Conservation (phyloP, 257 asterid species). For the Perilla frutescens region DNA sequence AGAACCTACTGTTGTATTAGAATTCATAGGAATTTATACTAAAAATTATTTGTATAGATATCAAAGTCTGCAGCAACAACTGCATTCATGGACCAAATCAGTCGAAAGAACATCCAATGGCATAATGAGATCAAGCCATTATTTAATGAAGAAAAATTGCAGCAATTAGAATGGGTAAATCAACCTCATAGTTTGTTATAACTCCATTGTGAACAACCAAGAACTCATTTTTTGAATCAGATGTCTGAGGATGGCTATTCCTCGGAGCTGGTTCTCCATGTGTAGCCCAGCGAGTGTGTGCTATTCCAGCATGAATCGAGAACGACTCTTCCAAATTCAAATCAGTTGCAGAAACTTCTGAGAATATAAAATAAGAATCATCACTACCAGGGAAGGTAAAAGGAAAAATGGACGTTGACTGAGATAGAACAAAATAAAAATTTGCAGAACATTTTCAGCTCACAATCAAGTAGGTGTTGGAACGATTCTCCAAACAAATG, state of each 20-base stretch:
- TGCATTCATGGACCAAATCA: background rate
- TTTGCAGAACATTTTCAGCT: too few relatives aligned
- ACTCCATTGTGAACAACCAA: constrained; percentile 97
- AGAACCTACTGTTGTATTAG: constrained; percentile 9
- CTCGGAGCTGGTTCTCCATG: constrained; percentile 99
- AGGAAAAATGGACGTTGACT: background rate
- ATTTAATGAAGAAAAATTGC: constrained; percentile 9
- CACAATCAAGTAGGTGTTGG: too few relatives aligned
- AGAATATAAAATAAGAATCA: constrained; percentile 33
- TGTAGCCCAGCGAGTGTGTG: constrained; percentile 99
- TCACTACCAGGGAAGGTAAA: constrained; percentile 25
- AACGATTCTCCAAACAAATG: too few relatives aligned
- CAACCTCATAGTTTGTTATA: constrained; percentile 93
- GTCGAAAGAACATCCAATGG: constrained; percentile 1
- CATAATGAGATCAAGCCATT: constrained; percentile 11
- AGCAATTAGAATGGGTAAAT: constrained; percentile 10
- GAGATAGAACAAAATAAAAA: background rate
- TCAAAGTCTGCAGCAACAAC: constrained; percentile 18
- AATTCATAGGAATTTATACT: background rate
- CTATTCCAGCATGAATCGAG: constrained; percentile 88
- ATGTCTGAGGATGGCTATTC: constrained; percentile 95
- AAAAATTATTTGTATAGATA: background rate
- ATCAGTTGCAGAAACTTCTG: constrained; percentile 81
- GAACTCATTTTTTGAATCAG: constrained; percentile 80
- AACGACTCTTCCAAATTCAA: constrained; percentile 88